These are phyloP conservation scores for Avena sativa DNA, from an alignment of 176 grass and related monocot genomes.

Conservation along the genomic window DNA sequence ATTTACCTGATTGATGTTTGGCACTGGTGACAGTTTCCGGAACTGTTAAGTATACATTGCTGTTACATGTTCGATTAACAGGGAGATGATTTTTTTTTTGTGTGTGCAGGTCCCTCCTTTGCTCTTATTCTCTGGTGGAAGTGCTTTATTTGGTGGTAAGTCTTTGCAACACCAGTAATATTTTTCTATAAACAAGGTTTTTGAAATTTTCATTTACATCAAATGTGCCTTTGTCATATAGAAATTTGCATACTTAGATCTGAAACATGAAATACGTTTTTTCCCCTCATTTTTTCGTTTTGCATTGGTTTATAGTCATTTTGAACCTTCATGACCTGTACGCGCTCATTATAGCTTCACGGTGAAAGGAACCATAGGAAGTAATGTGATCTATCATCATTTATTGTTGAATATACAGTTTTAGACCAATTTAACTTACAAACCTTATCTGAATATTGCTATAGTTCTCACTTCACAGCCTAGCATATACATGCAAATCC, in stretches of 20 bases:
- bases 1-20: neutral
- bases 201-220: neutral
- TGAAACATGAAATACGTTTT: neutral
- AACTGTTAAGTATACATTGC: neutral
- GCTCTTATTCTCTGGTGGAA: slow-evolving; percentile 78
- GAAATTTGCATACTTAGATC: neutral
- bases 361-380: neutral
- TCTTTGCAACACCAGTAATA: neutral
- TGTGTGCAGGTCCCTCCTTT: slow-evolving; percentile 72
- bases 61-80: neutral
- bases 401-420: slow-evolving; percentile 21
- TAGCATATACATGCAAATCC: neutral
- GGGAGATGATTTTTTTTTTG: neutral
- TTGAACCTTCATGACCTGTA: neutral
- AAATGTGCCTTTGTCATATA: neutral
- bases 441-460: neutral
- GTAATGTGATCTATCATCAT: neutral
- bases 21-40: neutral
- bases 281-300: neutral
- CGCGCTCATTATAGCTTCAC: neutral
- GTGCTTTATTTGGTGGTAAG: slow-evolving; percentile 92
- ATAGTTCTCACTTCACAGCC: neutral
- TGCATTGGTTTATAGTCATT: neutral
- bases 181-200: neutral
- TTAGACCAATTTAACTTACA: neutral